phyloP scores from a whole-genome alignment of 108 stramenopile species.

The Seminavis robusta region DNA sequence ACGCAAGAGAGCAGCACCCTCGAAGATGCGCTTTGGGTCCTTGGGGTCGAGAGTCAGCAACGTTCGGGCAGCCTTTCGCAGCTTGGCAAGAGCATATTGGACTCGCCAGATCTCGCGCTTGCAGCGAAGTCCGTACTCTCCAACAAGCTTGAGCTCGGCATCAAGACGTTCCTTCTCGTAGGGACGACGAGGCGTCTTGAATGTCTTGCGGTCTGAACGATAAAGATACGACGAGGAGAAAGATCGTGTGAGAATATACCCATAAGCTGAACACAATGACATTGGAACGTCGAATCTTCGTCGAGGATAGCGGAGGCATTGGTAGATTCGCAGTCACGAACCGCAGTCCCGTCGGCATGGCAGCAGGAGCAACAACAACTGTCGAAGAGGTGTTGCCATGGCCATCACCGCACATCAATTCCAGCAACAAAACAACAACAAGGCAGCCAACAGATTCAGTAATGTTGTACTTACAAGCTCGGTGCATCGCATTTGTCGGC shows the following conservation, averaged over 20 bases:
- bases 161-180: conserved; percentile 99
- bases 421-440: too few species aligned
- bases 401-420: too few species aligned
- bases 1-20: conserved; percentile 97
- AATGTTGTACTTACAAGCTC: too few species aligned
- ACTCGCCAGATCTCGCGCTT: conserved; percentile 99
- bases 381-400: too few species aligned
- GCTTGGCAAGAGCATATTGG: conserved; percentile 98
- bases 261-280: too few species aligned
- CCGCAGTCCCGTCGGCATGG: too few species aligned
- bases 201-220: conserved; percentile 88
- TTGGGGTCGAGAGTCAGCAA: conserved; percentile 94
- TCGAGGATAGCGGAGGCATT: too few species aligned
- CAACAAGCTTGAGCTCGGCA: conserved; percentile 96
- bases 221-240: not conserved
- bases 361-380: too few species aligned
- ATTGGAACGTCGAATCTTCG: too few species aligned
- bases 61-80: conserved; percentile 98
- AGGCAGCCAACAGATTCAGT: too few species aligned
- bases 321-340: too few species aligned
- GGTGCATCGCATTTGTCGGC: too few species aligned
- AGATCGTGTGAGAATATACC: not conserved
- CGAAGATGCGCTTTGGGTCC: conserved; percentile 98
- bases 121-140: conserved; percentile 99
- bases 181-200: conserved; percentile 99